Evolutionary conservation across 805 yeast genomes (phyloP), one percentile per base, ranked within the genome.

Genomic region (Danielia oregonensis): DNA sequence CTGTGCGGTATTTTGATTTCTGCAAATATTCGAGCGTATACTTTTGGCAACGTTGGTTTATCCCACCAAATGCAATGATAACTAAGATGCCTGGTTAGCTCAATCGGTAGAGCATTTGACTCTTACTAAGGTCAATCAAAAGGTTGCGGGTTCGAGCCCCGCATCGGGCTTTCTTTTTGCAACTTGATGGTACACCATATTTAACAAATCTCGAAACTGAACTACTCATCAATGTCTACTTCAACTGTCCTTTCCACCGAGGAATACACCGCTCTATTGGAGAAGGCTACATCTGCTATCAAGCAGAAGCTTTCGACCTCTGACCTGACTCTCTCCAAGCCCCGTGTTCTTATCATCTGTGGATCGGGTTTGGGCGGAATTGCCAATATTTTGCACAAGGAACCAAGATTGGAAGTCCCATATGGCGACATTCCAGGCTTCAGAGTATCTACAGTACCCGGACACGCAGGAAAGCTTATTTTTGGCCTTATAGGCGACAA

Each of bases 331-430:
- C 44, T 59, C 29, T 25, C 41, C 15, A 33, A 37, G 9, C 95
- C 96, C 2, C 64, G 76, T 40, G 79, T 78, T 0, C 74, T 88
- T 37, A 82, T 91, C 44, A 85, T 91, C 34, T 89, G 97, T 61
- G 98, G 98, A 5, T 85, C 96, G 4, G 98, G 98, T 0, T 68
- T 91, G 12, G 95, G 96, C 9, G 95, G 94, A 1, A 80, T 91
- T 32, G 82, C 89, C 2, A 68, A 74, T 31, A 61, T 70, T 16
- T 53, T 82, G 28, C 52, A 55, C 22, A 48, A 62, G n/a, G 54
- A 57, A 14, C 60, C 67, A 21, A 59, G 63, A 29, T 59, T 77
- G 14, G 74, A 68, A 31, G 69, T 91, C 17, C 63, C 80, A 1
- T 91, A 87, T 54, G 46, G 56, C 5, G 68, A 72, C 0, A 85